Conservation (phyloP, 2,329 filamentous ascomycete genomes). For the Drechslera avenae region DNA sequence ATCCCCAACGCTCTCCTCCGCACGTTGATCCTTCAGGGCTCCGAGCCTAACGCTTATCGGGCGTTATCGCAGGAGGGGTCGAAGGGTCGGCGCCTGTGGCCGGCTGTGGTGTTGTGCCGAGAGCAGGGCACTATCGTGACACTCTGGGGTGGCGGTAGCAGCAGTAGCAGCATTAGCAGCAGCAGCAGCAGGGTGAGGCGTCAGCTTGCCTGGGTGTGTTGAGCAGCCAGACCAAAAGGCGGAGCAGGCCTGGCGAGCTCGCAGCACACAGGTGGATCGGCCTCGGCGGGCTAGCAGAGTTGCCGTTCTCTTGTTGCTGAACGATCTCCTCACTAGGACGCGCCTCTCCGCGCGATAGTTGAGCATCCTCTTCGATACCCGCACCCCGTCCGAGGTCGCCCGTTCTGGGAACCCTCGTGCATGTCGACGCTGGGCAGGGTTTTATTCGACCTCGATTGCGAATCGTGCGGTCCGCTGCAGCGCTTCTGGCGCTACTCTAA, state of each 20-base stretch:
- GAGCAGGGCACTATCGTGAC: slow-evolving; percentile 24
- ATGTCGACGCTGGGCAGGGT: slow-evolving; percentile 19
- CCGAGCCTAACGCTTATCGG: slow-evolving; percentile 35
- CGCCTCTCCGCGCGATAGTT: slow-evolving; percentile 12
- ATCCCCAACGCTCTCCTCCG: slow-evolving; percentile 25
- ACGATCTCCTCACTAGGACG: slow-evolving; percentile 9
- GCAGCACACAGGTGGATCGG: slow-evolving; percentile 16
- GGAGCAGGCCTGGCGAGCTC: slow-evolving; percentile 7
- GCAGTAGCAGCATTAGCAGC: slow-evolving; percentile 18
- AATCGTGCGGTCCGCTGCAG: slow-evolving; percentile 36
- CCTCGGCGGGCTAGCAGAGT: slow-evolving; percentile 28
- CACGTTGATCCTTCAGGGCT: slow-evolving; percentile 27
- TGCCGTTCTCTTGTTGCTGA: slow-evolving; percentile 17
- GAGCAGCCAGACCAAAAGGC: slow-evolving; percentile 8
- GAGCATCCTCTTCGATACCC: slow-evolving; percentile 7
- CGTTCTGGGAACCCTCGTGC: slow-evolving; percentile 23
- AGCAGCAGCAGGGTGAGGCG: slow-evolving; percentile 29
- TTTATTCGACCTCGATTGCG: slow-evolving; percentile 24
- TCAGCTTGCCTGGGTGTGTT: slow-evolving; percentile 17
- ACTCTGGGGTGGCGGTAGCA: slow-evolving; percentile 8
- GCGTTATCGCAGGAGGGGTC: slow-evolving; percentile 35
- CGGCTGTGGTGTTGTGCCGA: slow-evolving; percentile 10
- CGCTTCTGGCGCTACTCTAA: slow-evolving; percentile 33
- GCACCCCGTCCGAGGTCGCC: slow-evolving; percentile 8
- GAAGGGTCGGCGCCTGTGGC: slow-evolving; percentile 11